A percentile compares a stretch with the other conserved stretches of the same genome.
Conservation (phyloP, 1,284 basidiomycete species). For the Ustilago trichophora region DNA sequence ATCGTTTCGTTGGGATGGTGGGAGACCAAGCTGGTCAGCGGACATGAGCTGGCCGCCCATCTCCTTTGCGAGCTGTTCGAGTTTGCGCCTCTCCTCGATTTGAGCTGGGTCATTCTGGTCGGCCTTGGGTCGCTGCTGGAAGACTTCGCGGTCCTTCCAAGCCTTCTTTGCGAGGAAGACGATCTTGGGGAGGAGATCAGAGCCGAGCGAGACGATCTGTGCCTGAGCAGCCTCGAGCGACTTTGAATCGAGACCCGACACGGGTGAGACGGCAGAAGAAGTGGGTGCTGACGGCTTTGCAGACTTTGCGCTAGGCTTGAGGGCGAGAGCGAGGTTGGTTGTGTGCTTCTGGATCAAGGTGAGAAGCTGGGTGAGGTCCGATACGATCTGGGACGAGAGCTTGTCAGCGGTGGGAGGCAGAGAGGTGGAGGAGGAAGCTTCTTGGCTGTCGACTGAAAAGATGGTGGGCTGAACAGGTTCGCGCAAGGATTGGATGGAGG, state of each 20-base stretch:
- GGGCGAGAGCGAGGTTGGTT: slow-evolving; percentile 50
- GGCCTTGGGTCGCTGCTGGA: slow-evolving; percentile 21
- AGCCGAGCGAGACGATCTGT: slow-evolving; percentile 48
- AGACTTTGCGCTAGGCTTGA: slow-evolving; percentile 39
- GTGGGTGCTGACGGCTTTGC: background rate
- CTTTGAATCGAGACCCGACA: slow-evolving; percentile 46
- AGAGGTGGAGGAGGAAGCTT: slow-evolving; percentile 7
- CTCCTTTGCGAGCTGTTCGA: slow-evolving; percentile 41
- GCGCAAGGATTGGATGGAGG: slow-evolving; percentile 52
- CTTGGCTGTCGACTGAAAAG: slow-evolving; percentile 7
- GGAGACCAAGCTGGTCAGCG: slow-evolving; percentile 39
- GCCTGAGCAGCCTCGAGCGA: slow-evolving; percentile 49
- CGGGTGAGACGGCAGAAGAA: slow-evolving; percentile 25
- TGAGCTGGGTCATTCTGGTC: slow-evolving; percentile 21
- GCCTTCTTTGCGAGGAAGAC: slow-evolving; percentile 57
- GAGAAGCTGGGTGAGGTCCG: slow-evolving; percentile 45
- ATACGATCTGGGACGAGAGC: slow-evolving; percentile 46
- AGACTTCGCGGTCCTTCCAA: slow-evolving; percentile 49
- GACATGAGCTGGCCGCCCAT: slow-evolving; percentile 54
- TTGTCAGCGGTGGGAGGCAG: slow-evolving; percentile 19
- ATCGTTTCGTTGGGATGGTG: slow-evolving; percentile 28
- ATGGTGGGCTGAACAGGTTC: slow-evolving; percentile 42
- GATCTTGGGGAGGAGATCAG: slow-evolving; percentile 54
- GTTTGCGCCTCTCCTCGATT: slow-evolving; percentile 28
- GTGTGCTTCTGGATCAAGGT: slow-evolving; percentile 47